Evolutionary conservation across 78 protist genomes (phyloP).

Genomic region (Parvularia atlantis): DNA sequence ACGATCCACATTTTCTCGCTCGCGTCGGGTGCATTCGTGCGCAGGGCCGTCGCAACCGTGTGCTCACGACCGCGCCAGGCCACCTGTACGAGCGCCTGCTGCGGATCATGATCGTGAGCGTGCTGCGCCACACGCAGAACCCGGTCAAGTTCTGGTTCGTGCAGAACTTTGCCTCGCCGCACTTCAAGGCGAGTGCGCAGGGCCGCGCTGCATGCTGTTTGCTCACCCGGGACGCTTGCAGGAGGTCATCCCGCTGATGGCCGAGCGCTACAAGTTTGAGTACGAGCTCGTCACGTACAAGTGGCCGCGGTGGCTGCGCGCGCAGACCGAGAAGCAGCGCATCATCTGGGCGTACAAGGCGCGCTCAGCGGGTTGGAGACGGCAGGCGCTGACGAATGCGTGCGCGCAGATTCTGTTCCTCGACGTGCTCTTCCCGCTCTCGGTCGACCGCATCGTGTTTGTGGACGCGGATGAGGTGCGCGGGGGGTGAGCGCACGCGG

Average conservation of each 20-base stretch:
- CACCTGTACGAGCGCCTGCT: constrained; percentile 94
- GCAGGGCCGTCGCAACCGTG: too few relatives aligned
- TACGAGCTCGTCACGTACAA: constrained; percentile 84
- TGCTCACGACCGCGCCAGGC: too few relatives aligned
- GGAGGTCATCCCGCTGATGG: constrained; percentile 40
- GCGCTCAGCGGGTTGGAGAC: neutral
- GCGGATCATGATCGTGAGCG: constrained; percentile 87
- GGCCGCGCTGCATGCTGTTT: neutral
- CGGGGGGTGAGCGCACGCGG: neutral
- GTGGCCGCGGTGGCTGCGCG: constrained; percentile 92
- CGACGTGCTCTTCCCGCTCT: constrained; percentile 97
- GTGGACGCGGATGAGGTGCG: constrained; percentile 93
- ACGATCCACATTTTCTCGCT: constrained; percentile 87
- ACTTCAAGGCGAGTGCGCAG: constrained; percentile 38
- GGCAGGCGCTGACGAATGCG: neutral
- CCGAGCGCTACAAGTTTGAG: constrained; percentile 62
- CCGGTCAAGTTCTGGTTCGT: constrained; percentile 94
- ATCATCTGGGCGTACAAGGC: constrained; percentile 86
- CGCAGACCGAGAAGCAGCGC: constrained; percentile 89
- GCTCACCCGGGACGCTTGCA: neutral
- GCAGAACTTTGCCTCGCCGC: constrained; percentile 76
- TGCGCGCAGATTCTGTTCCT: constrained; percentile 87
- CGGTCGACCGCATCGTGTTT: constrained; percentile 68
- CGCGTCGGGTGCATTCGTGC: constrained; percentile 96
- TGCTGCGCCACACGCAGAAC: constrained; percentile 47